These are phyloP conservation scores for Podila minutissima DNA, from an alignment of 192 early-diverging fungal species.

Conservation along the genomic window DNA sequence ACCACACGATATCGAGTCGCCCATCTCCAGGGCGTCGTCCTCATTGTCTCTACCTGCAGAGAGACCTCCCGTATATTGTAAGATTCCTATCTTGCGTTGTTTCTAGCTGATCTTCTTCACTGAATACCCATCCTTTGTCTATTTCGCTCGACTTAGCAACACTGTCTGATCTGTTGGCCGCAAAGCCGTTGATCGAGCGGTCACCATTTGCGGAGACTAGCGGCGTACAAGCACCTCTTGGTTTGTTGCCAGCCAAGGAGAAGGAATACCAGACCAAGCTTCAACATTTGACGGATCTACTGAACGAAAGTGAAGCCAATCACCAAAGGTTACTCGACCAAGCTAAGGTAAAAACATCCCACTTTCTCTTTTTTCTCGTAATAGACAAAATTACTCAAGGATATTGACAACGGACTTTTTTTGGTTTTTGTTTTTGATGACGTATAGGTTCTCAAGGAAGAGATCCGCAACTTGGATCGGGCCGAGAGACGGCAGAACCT, in stretches of 20 bases:
- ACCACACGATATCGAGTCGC: constrained; percentile 30
- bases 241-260: constrained; percentile 36
- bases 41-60: constrained; percentile 36
- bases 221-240: neutral
- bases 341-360: constrained; percentile 57
- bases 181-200: constrained; percentile 37
- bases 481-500: constrained; percentile 71
- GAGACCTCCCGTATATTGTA: constrained; percentile 41
- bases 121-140: neutral
- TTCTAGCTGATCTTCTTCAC: neutral
- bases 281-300: constrained; percentile 60
- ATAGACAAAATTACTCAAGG: constrained; percentile 11
- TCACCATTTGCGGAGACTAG: constrained; percentile 26
- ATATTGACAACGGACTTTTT: neutral
- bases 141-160: constrained; percentile 28
- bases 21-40: constrained; percentile 41
- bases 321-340: constrained; percentile 55
- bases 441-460: constrained; percentile 62
- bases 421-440: neutral
- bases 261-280: constrained; percentile 56
- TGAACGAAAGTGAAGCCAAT: constrained; percentile 66
- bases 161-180: constrained; percentile 53
- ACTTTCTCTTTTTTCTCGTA: neutral
- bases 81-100: neutral
- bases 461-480: constrained; percentile 67